phyloP scores from a whole-genome alignment of 2,329 filamentous ascomycete genomes.

The Aspergillus sp. region DNA sequence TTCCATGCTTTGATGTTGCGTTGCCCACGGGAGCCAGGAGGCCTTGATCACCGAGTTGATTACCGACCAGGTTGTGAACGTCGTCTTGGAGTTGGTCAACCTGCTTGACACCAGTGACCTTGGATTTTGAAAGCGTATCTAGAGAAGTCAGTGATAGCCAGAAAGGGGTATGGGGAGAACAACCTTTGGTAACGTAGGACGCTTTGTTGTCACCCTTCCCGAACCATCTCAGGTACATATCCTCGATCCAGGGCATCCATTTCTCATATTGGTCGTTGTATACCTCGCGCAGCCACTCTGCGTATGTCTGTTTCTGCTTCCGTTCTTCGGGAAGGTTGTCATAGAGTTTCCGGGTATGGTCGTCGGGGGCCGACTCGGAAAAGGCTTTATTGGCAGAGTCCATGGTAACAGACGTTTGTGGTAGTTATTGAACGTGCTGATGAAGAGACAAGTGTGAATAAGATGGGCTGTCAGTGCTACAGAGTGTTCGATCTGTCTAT shows the following conservation, averaged over 20 bases:
- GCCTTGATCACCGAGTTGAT: constrained; percentile 53
- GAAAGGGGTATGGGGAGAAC: neutral
- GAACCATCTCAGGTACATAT: constrained; percentile 56
- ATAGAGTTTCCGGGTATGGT: constrained; percentile 21
- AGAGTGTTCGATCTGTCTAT: too few relatives aligned
- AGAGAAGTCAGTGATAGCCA: neutral
- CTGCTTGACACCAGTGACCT: constrained; percentile 51
- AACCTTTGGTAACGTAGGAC: constrained; percentile 54
- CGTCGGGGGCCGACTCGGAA: constrained; percentile 5
- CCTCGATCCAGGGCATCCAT: constrained; percentile 59
- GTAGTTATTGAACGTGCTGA: neutral
- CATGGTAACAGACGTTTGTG: neutral
- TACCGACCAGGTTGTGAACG: constrained; percentile 48
- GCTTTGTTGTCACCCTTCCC: constrained; percentile 56
- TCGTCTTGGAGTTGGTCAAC: constrained; percentile 54
- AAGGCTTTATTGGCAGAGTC: neutral
- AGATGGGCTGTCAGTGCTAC: too few relatives aligned
- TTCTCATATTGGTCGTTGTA: constrained; percentile 55
- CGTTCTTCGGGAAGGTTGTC: constrained; percentile 16
- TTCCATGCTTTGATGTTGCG: constrained; percentile 49
- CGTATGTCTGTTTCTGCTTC: constrained; percentile 23
- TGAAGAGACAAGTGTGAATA: too few relatives aligned
- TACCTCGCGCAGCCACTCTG: constrained; percentile 44
- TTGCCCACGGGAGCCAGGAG: constrained; percentile 52
- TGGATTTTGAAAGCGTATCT: constrained; percentile 54